phyloP scores from a whole-genome alignment of 148 eudicot genomes.

The Camellia japonica region DNA sequence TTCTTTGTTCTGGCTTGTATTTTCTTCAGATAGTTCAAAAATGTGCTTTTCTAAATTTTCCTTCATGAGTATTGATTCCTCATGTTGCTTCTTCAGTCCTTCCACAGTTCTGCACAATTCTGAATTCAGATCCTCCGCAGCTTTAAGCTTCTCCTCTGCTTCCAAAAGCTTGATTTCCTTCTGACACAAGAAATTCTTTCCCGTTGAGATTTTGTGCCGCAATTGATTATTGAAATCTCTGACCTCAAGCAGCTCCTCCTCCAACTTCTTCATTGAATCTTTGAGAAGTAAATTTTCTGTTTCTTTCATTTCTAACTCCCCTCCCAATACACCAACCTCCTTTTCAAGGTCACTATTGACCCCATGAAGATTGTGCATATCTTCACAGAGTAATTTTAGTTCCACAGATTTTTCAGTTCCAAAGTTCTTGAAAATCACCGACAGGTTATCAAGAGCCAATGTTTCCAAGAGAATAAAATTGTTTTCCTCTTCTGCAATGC shows the following conservation, averaged over 20 bases:
- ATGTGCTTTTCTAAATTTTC: conserved; percentile 45
- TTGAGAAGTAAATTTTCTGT: conserved; percentile 51
- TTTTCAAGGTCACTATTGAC: conserved; percentile 49
- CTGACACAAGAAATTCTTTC: conserved; percentile 31
- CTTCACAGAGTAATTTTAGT: conserved; percentile 34
- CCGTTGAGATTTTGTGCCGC: conserved; percentile 33
- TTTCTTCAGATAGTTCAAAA: conserved; percentile 39
- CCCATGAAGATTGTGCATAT: conserved; percentile 40
- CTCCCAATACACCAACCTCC: conserved; percentile 41
- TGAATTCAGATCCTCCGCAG: conserved; percentile 36
- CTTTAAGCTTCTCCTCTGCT: conserved; percentile 38
- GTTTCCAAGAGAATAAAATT: conserved; percentile 36
- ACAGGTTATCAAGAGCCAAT: conserved; percentile 35
- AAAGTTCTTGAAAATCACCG: conserved; percentile 43
- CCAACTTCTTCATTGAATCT: conserved; percentile 40
- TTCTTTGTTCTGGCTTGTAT: conserved; percentile 40
- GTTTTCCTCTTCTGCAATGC: conserved; percentile 44
- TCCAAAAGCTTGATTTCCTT: conserved; percentile 49
- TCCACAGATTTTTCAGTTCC: conserved; percentile 49
- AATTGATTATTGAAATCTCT: conserved; percentile 41
- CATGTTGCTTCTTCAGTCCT: conserved; percentile 35
- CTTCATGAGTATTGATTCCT: conserved; percentile 30
- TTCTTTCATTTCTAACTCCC: conserved; percentile 46
- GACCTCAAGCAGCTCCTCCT: conserved; percentile 48
- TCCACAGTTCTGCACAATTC: conserved; percentile 47